These are phyloP conservation scores for Tolypocladium sp. DNA, from an alignment of 2,329 filamentous ascomycete species.

Conservation along the genomic window DNA sequence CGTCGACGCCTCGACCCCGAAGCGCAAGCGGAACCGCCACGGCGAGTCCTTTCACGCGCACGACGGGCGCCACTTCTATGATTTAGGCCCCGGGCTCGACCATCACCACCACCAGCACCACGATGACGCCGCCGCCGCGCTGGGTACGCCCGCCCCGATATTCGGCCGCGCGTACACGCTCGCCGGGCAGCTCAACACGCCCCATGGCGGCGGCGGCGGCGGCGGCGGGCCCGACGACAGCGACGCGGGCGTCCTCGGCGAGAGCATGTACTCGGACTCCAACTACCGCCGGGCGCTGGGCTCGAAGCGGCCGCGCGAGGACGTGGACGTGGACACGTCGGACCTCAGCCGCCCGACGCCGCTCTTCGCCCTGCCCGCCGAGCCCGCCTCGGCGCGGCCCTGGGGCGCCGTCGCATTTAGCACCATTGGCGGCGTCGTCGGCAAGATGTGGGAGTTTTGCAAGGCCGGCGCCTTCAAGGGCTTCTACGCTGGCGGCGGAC, in stretches of 20 bases:
- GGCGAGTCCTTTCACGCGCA: conserved; percentile 2
- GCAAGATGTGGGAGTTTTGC: conserved; percentile 82
- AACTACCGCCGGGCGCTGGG: conserved; percentile 46
- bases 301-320: conserved; percentile 30
- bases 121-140: conserved; percentile 42
- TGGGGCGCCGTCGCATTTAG: conserved; percentile 53
- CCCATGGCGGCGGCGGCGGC: conserved; percentile 14
- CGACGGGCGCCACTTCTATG: not conserved
- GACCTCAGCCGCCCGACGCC: conserved; percentile 18
- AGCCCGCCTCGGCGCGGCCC: conserved; percentile 23
- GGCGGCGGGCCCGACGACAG: conserved; percentile 19
- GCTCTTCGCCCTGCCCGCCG: conserved; percentile 20
- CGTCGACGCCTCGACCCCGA: conserved; percentile 17
- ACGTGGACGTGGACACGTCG: conserved; percentile 21
- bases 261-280: conserved; percentile 48
- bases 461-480: conserved; percentile 65
- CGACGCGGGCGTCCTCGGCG: conserved; percentile 28
- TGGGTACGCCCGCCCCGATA: conserved; percentile 31
- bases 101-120: conserved; percentile 6
- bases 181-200: conserved; percentile 44
- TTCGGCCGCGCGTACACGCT: conserved; percentile 31
- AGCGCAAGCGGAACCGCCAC: conserved; percentile 36
- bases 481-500: conserved; percentile 79
- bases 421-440: conserved; percentile 58
- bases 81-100: not conserved